Percentiles rank a stretch among this genome's conserved stretches.
phyloP scores from a whole-genome alignment of 768 basidiomycete species.

The Tulasnella sp. region DNA sequence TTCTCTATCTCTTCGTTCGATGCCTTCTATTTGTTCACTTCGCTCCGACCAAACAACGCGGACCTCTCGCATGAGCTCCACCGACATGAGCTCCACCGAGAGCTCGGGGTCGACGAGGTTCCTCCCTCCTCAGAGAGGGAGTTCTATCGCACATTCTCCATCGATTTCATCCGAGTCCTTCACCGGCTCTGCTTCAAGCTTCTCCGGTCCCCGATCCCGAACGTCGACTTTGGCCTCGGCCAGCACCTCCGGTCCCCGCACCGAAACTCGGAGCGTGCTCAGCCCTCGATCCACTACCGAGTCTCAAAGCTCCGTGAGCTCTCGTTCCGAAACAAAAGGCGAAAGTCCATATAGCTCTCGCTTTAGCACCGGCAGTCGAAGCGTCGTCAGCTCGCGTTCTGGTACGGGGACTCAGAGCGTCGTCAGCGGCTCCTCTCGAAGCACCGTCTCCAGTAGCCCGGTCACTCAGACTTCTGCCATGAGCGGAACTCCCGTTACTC shows the following conservation, averaged over 20 bases:
- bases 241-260: background rate
- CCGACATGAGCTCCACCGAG: slow-evolving; percentile 30
- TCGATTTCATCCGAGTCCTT: slow-evolving; percentile 44
- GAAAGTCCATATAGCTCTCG: too few relatives aligned
- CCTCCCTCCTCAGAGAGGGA: slow-evolving; percentile 27
- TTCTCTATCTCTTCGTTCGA: slow-evolving; percentile 60
- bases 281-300: background rate
- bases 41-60: slow-evolving; percentile 63
- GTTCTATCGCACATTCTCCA: slow-evolving; percentile 40
- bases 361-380: background rate
- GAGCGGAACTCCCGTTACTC: background rate
- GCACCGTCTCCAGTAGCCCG: background rate
- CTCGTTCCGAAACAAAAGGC: too few relatives aligned
- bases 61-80: slow-evolving; percentile 25
- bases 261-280: background rate
- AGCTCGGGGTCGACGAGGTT: slow-evolving; percentile 34
- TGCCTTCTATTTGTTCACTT: slow-evolving; percentile 74
- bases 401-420: background rate
- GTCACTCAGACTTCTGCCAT: background rate
- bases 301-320: too few relatives aligned
- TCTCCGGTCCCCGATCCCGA: background rate
- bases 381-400: background rate
- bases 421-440: background rate
- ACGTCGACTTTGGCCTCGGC: background rate
- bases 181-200: slow-evolving; percentile 31